Evolutionary conservation across 768 basidiomycete species (phyloP).

Genomic region (Lentinula detonsa): DNA sequence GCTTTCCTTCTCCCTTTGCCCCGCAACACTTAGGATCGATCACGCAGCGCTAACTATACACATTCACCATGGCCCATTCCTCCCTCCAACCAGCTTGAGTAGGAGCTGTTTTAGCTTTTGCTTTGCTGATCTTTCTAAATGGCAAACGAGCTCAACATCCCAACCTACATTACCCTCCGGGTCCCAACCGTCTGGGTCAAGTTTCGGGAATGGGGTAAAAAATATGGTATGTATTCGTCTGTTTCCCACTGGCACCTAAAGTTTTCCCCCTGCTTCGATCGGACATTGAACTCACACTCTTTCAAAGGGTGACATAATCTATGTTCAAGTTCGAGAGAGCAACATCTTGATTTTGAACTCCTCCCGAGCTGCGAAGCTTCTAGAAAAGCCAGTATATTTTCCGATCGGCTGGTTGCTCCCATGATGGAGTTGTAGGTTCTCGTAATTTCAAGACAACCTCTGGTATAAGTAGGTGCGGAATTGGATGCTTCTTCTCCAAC

Average conservation of each 20-base stretch:
- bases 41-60: too few relatives aligned
- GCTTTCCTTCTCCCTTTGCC: too few relatives aligned
- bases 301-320: not conserved
- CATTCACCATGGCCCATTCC: too few relatives aligned
- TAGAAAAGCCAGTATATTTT: slow-evolving; percentile 33
- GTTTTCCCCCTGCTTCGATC: not conserved
- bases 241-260: not conserved
- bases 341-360: slow-evolving; percentile 26
- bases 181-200: not conserved
- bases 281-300: not conserved
- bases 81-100: too few relatives aligned
- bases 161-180: too few relatives aligned
- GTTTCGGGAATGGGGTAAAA: not conserved
- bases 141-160: too few relatives aligned
- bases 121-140: too few relatives aligned
- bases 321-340: not conserved
- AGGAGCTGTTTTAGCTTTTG: too few relatives aligned
- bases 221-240: not conserved
- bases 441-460: not conserved
- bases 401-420: slow-evolving; percentile 8
- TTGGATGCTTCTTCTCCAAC: not conserved
- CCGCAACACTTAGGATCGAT: too few relatives aligned
- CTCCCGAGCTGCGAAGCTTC: slow-evolving; percentile 22
- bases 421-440: slow-evolving; percentile 4
- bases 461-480: not conserved